Evolutionary conservation across 169 alveolate species (phyloP).

Genomic region (Plasmodium gaboni): DNA sequence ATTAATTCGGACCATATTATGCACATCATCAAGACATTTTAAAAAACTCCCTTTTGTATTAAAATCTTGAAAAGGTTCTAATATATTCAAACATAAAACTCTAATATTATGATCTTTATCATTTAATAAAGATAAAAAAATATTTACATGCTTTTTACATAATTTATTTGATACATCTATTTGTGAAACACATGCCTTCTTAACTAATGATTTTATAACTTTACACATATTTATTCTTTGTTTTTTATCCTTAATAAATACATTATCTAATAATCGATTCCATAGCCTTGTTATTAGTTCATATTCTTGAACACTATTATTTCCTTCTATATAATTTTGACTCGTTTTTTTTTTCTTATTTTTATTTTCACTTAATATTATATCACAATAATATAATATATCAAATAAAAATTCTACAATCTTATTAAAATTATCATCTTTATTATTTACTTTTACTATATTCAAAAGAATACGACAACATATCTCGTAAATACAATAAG

Average conservation of each 20-base stretch:
- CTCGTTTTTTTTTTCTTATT: background rate
- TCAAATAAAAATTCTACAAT: conserved; percentile 71
- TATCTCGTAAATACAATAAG: conserved; percentile 54
- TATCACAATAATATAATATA: conserved; percentile 70
- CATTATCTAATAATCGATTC: conserved; percentile 77
- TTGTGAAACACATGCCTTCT: conserved; percentile 78
- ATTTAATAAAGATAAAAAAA: conserved; percentile 77
- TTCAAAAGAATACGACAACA: conserved; percentile 45
- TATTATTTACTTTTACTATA: conserved; percentile 33
- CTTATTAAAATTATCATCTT: conserved; percentile 68
- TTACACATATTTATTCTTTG: conserved; percentile 74
- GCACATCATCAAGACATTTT: conserved; percentile 62
- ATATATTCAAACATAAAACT: conserved; percentile 63
- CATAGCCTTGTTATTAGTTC: conserved; percentile 74
- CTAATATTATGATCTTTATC: conserved; percentile 75
- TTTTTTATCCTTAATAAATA: conserved; percentile 78
- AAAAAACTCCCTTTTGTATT: conserved; percentile 45
- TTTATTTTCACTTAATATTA: conserved; percentile 26
- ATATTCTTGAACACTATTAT: conserved; percentile 14
- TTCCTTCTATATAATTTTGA: background rate
- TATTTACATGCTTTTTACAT: conserved; percentile 78
- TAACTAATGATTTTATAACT: conserved; percentile 69
- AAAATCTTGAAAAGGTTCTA: conserved; percentile 76
- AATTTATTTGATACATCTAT: conserved; percentile 78
- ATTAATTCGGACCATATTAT: conserved; percentile 55